A percentile compares a stretch with the other conserved stretches of the same genome.
phyloP scores from a whole-genome alignment of 805 yeast genomes.

The Grigorovia humatica region DNA sequence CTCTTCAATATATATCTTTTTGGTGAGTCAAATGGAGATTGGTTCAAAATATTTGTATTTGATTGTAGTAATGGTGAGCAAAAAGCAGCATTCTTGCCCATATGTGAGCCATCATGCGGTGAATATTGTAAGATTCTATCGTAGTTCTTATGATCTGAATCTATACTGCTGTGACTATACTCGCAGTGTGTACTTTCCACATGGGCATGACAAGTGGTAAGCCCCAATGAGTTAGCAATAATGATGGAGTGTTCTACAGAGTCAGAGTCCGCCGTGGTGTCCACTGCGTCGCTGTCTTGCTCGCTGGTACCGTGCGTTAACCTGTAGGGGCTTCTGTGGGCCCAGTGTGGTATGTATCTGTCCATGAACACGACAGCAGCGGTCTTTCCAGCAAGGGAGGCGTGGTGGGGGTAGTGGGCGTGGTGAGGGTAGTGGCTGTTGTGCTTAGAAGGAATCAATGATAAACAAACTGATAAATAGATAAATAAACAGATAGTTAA shows the following conservation, averaged over 20 bases:
- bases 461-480: no score
- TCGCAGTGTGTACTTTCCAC: background rate
- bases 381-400: no score
- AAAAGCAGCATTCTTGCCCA: background rate
- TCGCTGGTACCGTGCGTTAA: background rate
- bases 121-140: background rate
- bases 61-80: background rate
- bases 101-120: background rate
- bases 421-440: no score
- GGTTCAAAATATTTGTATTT: background rate
- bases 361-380: constrained; percentile 21
- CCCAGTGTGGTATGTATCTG: constrained; percentile 31
- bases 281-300: background rate
- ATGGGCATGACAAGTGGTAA: no score
- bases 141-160: no score
- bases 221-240: background rate
- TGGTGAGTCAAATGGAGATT: constrained; percentile 8
- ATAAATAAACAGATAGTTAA: no score
- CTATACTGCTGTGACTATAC: background rate
- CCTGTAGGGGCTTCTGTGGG: constrained; percentile 4
- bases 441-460: no score
- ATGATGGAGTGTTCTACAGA: background rate
- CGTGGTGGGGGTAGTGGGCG: no score
- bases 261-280: background rate
- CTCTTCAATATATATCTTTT: constrained; percentile 11